Evolutionary conservation across 176 grass and related monocot genomes (phyloP).

Genomic region (Oryza nivara): DNA sequence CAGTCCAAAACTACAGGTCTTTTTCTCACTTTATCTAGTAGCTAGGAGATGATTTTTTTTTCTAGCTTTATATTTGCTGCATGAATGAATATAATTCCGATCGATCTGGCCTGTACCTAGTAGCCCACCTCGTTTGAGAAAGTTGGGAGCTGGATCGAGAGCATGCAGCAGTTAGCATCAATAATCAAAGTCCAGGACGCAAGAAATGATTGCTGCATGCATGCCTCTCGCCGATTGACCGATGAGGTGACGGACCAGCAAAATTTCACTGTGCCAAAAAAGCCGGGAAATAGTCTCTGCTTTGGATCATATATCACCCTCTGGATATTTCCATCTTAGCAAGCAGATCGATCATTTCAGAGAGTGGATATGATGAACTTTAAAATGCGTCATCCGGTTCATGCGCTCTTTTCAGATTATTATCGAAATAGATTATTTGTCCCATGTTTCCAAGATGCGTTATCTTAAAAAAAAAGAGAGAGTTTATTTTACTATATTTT

Average conservation of each 20-base stretch:
- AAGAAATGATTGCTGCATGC: conserved; percentile 26
- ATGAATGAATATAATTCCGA: not conserved
- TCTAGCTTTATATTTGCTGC: not conserved
- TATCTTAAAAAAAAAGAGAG: too few species aligned
- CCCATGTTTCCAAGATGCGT: too few species aligned
- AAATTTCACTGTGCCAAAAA: conserved; percentile 11
- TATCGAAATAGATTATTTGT: too few species aligned
- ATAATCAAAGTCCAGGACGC: conserved; percentile 21
- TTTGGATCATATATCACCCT: conserved; percentile 27
- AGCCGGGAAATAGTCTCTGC: not conserved
- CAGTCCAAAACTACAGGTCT: not conserved
- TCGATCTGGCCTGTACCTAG: conserved; percentile 2
- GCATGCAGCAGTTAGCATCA: not conserved
- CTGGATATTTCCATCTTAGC: conserved; percentile 29
- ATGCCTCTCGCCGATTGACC: conserved; percentile 9
- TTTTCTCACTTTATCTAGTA: not conserved
- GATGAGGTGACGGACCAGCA: conserved; percentile 38
- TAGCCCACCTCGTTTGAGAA: not conserved
- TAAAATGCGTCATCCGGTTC: not conserved
- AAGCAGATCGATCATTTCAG: not conserved
- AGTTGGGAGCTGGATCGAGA: not conserved
- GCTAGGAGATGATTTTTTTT: not conserved
- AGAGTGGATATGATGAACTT: not conserved
- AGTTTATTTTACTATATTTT: too few species aligned
- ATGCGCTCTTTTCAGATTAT: not conserved